These are phyloP conservation scores for Sporothrix humicola DNA, from an alignment of 2,329 filamentous ascomycete species.

Conservation along the genomic window DNA sequence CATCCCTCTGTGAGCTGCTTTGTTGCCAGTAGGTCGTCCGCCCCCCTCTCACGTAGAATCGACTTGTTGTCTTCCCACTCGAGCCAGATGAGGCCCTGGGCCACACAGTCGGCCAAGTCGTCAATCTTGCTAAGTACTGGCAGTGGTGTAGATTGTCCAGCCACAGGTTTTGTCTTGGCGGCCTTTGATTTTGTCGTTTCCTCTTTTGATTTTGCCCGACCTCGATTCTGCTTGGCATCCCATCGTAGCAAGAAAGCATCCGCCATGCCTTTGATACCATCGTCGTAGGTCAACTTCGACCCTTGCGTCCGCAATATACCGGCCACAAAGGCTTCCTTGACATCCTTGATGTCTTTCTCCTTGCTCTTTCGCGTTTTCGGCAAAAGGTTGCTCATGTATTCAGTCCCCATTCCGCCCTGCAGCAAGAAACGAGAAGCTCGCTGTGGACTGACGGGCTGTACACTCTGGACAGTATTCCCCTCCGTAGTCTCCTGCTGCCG, in stretches of 20 bases:
- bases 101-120: slow-evolving; percentile 78
- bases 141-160: neutral
- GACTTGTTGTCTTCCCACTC: slow-evolving; percentile 71
- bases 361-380: slow-evolving; percentile 29
- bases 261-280: slow-evolving; percentile 28
- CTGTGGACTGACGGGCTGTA: slow-evolving; percentile 58
- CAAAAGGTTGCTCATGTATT: neutral
- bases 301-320: slow-evolving; percentile 17
- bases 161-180: neutral
- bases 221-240: slow-evolving; percentile 32
- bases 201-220: neutral
- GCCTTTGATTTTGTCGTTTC: neutral
- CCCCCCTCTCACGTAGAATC: slow-evolving; percentile 44
- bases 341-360: slow-evolving; percentile 41
- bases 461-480: slow-evolving; percentile 35
- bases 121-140: slow-evolving; percentile 66
- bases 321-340: slow-evolving; percentile 38
- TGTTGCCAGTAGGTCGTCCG: slow-evolving; percentile 37
- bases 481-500: slow-evolving; percentile 49
- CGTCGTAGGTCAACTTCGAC: slow-evolving; percentile 7
- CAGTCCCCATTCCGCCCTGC: slow-evolving; percentile 37
- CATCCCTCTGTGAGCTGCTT: neutral
- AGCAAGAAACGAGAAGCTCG: slow-evolving; percentile 61
- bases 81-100: slow-evolving; percentile 79
- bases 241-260: slow-evolving; percentile 35